phyloP scores from a whole-genome alignment of 208 protist genomes.

The Jaenimonas drosophilae region DNA sequence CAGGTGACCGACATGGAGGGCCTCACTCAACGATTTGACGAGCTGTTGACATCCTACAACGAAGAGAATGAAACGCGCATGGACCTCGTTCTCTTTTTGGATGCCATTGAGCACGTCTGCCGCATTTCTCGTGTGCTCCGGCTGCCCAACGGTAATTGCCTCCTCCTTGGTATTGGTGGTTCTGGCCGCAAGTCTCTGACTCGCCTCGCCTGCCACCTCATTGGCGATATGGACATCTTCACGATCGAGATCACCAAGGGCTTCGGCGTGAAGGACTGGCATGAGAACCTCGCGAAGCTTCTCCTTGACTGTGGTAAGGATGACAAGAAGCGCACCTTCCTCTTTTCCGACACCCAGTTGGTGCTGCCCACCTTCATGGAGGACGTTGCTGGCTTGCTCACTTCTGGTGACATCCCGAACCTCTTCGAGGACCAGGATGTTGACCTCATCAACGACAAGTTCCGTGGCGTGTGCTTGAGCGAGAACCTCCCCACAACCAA shows the following conservation, averaged over 20 bases:
- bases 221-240: conserved; percentile 91
- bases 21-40: conserved; percentile 62
- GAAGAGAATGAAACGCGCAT: conserved; percentile 88
- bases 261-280: conserved; percentile 96
- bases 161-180: conserved; percentile 97
- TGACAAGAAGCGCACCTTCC: conserved; percentile 92
- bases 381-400: conserved; percentile 96
- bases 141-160: conserved; percentile 92
- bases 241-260: conserved; percentile 95
- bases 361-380: conserved; percentile 95
- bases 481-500: conserved; percentile 92
- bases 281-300: conserved; percentile 90
- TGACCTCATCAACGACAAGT: conserved; percentile 93
- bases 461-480: conserved; percentile 84
- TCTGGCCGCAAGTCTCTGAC: conserved; percentile 94
- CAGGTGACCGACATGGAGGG: conserved; percentile 84
- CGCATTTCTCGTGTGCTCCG: conserved; percentile 92
- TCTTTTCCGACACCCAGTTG: conserved; percentile 97
- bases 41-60: conserved; percentile 91
- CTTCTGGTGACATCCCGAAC: conserved; percentile 96
- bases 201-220: conserved; percentile 91
- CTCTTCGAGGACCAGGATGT: conserved; percentile 94
- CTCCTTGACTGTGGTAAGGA: conserved; percentile 93
- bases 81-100: conserved; percentile 95
- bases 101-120: conserved; percentile 95